These are phyloP conservation scores for Saccharum hybrid DNA, from an alignment of 202 grass and related monocot genomes.

Conservation along the genomic window DNA sequence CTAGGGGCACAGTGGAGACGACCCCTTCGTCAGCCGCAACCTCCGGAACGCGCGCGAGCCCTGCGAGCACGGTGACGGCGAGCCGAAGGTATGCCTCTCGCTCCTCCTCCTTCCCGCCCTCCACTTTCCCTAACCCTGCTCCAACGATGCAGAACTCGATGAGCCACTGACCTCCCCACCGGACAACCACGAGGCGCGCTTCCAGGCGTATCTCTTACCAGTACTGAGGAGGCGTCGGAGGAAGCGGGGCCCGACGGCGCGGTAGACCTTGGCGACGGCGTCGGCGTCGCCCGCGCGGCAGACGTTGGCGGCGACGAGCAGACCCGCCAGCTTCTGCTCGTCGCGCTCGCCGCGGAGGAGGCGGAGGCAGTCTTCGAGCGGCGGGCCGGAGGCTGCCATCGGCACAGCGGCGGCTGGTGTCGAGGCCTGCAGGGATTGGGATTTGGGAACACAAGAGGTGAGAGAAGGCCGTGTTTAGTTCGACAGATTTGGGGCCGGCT, in stretches of 20 bases:
- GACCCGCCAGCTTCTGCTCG: slow-evolving; percentile 94
- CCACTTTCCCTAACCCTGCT: slow-evolving; percentile 79
- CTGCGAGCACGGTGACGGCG: slow-evolving; percentile 68
- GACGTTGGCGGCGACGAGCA: slow-evolving; percentile 81
- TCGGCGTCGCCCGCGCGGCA: slow-evolving; percentile 60
- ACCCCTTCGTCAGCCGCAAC: slow-evolving; percentile 70
- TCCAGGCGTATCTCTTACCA: slow-evolving; percentile 37
- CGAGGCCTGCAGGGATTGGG: no score
- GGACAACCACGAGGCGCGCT: neutral
- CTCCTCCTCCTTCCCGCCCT: slow-evolving; percentile 67
- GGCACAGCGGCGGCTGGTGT: neutral
- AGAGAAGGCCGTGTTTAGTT: no score
- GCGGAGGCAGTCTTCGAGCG: slow-evolving; percentile 74
- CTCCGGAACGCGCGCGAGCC: slow-evolving; percentile 69
- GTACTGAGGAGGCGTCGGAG: slow-evolving; percentile 78
- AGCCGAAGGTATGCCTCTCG: slow-evolving; percentile 78
- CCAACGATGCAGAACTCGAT: slow-evolving; percentile 12
- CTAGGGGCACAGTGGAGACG: slow-evolving; percentile 67
- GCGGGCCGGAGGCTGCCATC: slow-evolving; percentile 22
- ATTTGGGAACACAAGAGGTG: no score
- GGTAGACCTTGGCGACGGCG: slow-evolving; percentile 71
- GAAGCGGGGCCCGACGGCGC: slow-evolving; percentile 66
- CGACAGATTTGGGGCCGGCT: no score
- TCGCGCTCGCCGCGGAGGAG: slow-evolving; percentile 73
- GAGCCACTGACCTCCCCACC: neutral